These are phyloP conservation scores for Candida pini DNA, from an alignment of 805 yeast species.

Conservation along the genomic window DNA sequence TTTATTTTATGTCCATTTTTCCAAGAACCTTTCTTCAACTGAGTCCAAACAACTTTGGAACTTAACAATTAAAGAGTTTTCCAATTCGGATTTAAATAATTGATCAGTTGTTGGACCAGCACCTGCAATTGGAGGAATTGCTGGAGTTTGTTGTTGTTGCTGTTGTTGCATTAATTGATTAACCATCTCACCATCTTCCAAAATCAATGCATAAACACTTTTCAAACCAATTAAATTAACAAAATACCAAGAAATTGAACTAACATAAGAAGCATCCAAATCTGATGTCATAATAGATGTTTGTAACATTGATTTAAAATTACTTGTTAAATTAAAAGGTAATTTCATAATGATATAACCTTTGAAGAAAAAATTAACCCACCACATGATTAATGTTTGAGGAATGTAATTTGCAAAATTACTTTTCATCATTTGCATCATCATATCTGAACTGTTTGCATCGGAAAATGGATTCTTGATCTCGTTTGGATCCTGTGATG, in stretches of 20 bases:
- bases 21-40: slow-evolving; percentile 52
- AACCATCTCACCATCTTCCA: slow-evolving; percentile 47
- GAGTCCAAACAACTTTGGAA: slow-evolving; percentile 55
- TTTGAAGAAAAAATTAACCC: slow-evolving; percentile 91
- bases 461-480: slow-evolving; percentile 64
- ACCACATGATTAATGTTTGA: slow-evolving; percentile 90
- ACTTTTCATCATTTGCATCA: slow-evolving; percentile 73
- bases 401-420: slow-evolving; percentile 83
- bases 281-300: slow-evolving; percentile 80
- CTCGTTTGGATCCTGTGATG: slow-evolving; percentile 30
- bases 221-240: slow-evolving; percentile 79
- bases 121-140: slow-evolving; percentile 35
- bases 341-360: slow-evolving; percentile 84
- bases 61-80: slow-evolving; percentile 39
- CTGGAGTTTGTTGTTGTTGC: slow-evolving; percentile 25
- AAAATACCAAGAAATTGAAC: slow-evolving; percentile 94
- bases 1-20: slow-evolving; percentile 8
- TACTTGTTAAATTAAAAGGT: slow-evolving; percentile 86
- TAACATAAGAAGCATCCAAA: slow-evolving; percentile 86
- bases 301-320: slow-evolving; percentile 91
- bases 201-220: slow-evolving; percentile 67
- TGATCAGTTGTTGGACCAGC: slow-evolving; percentile 61
- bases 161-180: slow-evolving; percentile 38
- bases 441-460: slow-evolving; percentile 62
- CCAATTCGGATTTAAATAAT: slow-evolving; percentile 64